These are phyloP conservation scores for Candida parachauliodes DNA, from an alignment of 805 yeast species.

Conservation along the genomic window DNA sequence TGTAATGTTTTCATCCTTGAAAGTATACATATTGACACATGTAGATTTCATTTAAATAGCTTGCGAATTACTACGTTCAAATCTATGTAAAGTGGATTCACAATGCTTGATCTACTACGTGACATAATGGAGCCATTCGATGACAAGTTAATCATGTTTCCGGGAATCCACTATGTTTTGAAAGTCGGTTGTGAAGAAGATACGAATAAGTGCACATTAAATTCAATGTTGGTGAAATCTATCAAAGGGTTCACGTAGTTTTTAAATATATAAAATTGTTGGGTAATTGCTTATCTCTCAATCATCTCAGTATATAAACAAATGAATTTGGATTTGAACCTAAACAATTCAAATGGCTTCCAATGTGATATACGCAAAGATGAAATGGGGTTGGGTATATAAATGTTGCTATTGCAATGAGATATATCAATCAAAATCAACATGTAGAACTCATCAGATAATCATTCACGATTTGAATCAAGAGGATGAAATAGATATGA, in stretches of 20 bases:
- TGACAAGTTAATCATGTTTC: neutral
- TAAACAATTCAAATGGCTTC: too few species aligned
- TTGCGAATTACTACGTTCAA: too few species aligned
- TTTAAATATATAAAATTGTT: neutral
- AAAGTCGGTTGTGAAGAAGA: neutral
- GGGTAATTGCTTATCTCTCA: too few species aligned
- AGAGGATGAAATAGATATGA: constrained; percentile 4
- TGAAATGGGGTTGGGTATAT: constrained; percentile 3
- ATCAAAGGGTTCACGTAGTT: too few species aligned
- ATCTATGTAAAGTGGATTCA: too few species aligned
- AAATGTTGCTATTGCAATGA: constrained; percentile 6
- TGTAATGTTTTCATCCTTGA: too few species aligned
- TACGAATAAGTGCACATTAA: neutral
- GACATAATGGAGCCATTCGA: neutral
- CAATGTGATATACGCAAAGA: neutral
- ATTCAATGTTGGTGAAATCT: neutral
- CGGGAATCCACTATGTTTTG: neutral
- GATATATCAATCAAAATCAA: constrained; percentile 1
- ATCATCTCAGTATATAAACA: neutral
- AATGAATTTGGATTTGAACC: neutral
- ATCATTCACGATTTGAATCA: neutral
- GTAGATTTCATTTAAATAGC: too few species aligned
- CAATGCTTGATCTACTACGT: neutral
- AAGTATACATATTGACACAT: neutral
- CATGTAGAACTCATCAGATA: constrained; percentile 5